Conservation (phyloP, 176 grass and related monocot genomes). For the Carex littledalei region DNA sequence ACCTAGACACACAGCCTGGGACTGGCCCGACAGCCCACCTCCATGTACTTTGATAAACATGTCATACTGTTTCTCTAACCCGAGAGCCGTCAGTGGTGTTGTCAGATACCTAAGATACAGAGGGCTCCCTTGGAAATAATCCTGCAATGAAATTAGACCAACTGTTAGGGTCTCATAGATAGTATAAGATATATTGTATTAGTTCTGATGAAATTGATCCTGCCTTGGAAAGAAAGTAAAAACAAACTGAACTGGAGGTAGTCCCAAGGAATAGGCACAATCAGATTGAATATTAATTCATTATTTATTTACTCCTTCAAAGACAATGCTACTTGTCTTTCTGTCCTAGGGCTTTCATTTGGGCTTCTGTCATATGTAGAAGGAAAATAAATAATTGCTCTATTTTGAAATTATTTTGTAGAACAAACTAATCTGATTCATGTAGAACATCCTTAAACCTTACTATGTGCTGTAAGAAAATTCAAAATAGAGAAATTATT, state of each 20-base stretch:
- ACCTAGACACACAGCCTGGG: constrained; percentile 85
- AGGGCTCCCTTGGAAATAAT: constrained; percentile 85
- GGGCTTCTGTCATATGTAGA: neutral
- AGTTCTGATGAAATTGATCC: neutral
- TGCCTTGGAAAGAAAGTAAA: neutral
- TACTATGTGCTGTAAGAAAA: neutral
- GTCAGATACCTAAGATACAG: constrained; percentile 76
- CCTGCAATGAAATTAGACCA: constrained; percentile 37
- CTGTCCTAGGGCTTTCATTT: neutral
- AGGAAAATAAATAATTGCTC: too few species aligned
- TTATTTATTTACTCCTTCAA: neutral
- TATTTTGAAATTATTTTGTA: neutral
- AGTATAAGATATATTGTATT: neutral
- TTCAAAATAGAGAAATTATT: neutral
- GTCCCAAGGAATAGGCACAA: neutral
- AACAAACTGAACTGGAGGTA: neutral
- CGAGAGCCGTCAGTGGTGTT: constrained; percentile 58
- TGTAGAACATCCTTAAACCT: neutral
- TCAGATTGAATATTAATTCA: neutral
- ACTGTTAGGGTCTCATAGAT: neutral
- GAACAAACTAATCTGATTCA: neutral
- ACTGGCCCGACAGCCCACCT: constrained; percentile 82
- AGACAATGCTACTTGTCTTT: neutral
- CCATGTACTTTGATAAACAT: constrained; percentile 92
- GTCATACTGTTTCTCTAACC: constrained; percentile 75